Conservation (phyloP, 2,329 filamentous ascomycete species). For the Coniochaeta sp. region DNA sequence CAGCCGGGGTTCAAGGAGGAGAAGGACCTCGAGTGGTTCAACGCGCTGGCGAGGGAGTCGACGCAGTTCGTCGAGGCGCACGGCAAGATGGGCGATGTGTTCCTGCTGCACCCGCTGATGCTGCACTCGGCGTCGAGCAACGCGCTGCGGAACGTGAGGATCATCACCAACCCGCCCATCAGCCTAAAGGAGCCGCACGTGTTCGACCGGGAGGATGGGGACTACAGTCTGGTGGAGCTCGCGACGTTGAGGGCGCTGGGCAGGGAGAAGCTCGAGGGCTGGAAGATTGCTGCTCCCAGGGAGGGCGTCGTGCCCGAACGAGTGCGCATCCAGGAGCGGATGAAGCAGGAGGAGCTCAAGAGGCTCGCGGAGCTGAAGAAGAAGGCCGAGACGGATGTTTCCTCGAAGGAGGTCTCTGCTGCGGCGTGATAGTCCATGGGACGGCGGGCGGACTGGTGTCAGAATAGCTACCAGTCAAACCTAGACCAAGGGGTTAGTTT, state of each 20-base stretch:
- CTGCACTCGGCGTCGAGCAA: conserved; percentile 48
- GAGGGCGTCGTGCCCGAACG: conserved; percentile 43
- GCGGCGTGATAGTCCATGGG: neutral
- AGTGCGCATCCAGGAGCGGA: conserved; percentile 36
- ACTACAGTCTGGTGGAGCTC: conserved; percentile 49
- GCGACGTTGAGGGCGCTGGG: conserved; percentile 44
- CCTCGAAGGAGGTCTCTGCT: neutral
- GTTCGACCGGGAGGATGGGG: conserved; percentile 37
- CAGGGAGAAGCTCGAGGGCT: conserved; percentile 37
- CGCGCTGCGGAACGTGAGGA: conserved; percentile 25
- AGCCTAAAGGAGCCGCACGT: conserved; percentile 41
- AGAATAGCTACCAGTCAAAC: neutral
- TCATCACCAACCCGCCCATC: conserved; percentile 53
- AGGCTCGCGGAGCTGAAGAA: conserved; percentile 54
- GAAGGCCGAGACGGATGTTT: conserved; percentile 38
- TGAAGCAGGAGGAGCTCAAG: conserved; percentile 42
- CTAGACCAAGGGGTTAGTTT: too few relatives aligned
- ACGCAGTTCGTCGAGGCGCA: conserved; percentile 45
- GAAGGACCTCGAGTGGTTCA: conserved; percentile 37
- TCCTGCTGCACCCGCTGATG: conserved; percentile 53
- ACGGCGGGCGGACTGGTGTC: neutral
- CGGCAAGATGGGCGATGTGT: conserved; percentile 48
- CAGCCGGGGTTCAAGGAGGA: conserved; percentile 37
- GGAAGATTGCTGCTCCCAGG: conserved; percentile 42
- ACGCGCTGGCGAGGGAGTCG: conserved; percentile 28